Evolutionary conservation across 345 rosid species (phyloP).

Genomic region (Populus davidiana): DNA sequence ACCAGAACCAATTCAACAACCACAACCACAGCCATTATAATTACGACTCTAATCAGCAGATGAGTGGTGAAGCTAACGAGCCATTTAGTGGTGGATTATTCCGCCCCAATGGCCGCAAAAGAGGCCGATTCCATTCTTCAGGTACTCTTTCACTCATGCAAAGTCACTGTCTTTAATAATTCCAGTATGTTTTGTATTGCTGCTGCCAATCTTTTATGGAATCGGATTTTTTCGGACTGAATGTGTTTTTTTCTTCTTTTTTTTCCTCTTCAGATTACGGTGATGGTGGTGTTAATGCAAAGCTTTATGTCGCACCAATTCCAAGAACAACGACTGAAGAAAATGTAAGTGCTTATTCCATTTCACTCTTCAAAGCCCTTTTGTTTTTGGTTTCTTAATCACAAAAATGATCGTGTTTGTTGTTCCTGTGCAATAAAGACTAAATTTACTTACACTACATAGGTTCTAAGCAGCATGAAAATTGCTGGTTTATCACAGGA

Average conservation of each 20-base stretch:
- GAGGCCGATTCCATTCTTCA: constrained; percentile 38
- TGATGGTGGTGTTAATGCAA: constrained; percentile 43
- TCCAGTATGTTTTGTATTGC: background rate
- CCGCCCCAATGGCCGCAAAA: constrained; percentile 36
- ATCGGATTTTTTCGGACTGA: background rate
- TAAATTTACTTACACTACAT: too few species aligned
- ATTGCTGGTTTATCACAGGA: background rate
- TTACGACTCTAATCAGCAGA: constrained; percentile 26
- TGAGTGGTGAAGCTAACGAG: constrained; percentile 30
- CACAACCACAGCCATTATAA: constrained; percentile 32
- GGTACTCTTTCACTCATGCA: constrained; percentile 17
- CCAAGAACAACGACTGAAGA: constrained; percentile 52
- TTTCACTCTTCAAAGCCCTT: background rate
- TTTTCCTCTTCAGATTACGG: constrained; percentile 37
- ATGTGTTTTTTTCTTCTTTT: background rate
- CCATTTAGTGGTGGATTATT: constrained; percentile 24
- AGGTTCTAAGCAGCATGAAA: background rate
- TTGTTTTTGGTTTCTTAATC: constrained; percentile 5
- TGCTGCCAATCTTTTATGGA: too few species aligned
- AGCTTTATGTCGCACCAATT: constrained; percentile 66
- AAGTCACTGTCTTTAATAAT: background rate
- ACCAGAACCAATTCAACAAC: constrained; percentile 2
- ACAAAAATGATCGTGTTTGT: background rate
- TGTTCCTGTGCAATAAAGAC: background rate
- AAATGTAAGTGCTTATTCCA: constrained; percentile 44